Evolutionary conservation across 2,329 filamentous ascomycete species (phyloP).

Genomic region (Ceratocystis alfenasii): DNA sequence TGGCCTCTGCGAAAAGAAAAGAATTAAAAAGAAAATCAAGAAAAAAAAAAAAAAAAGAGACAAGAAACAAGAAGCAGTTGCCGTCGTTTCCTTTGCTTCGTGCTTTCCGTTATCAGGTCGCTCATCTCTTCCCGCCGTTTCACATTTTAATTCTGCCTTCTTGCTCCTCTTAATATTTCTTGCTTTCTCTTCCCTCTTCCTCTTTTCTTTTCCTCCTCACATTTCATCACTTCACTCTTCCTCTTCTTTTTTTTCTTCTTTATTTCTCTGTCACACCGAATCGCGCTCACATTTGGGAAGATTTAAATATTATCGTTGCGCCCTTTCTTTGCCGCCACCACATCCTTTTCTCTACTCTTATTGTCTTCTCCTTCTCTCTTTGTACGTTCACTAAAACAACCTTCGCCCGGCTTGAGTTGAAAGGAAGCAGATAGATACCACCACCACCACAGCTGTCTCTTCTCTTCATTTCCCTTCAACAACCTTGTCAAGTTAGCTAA

Average conservation of each 20-base stretch:
- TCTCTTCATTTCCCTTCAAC: too few relatives aligned
- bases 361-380: not conserved
- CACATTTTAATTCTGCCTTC: conserved; percentile 16
- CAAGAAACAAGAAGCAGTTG: conserved; percentile 11
- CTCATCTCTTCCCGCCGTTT: conserved; percentile 6
- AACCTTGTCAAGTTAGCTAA: not conserved
- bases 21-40: not conserved
- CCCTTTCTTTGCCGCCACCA: not conserved
- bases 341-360: not conserved
- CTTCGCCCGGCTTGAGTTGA: too few relatives aligned
- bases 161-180: conserved; percentile 7
- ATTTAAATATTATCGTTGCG: not conserved
- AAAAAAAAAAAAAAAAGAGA: not conserved
- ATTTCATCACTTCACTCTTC: not conserved
- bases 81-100: conserved; percentile 6
- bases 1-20: not conserved
- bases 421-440: too few relatives aligned
- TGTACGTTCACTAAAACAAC: too few relatives aligned
- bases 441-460: too few relatives aligned
- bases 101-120: conserved; percentile 18
- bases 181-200: not conserved
- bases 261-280: not conserved
- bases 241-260: not conserved
- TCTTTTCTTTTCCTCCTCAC: not conserved
- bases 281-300: not conserved